phyloP scores from a whole-genome alignment of 2,329 filamentous ascomycete genomes.

The Myriosclerotinia curreyana region DNA sequence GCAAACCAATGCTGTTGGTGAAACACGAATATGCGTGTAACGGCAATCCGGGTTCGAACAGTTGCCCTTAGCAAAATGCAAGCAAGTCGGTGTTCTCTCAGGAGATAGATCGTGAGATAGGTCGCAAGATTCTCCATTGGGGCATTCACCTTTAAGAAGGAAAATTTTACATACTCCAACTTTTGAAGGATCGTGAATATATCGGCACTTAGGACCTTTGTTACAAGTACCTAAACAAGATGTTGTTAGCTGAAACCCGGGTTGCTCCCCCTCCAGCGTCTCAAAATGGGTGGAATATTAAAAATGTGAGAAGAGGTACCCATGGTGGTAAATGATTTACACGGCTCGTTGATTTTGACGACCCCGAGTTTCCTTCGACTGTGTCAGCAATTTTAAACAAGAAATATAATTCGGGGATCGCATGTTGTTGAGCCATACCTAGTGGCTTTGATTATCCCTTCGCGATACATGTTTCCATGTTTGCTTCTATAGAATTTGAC shows the following conservation, averaged over 20 bases:
- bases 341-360: constrained; percentile 67
- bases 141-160: constrained; percentile 75
- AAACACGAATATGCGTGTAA: constrained; percentile 80
- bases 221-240: constrained; percentile 70
- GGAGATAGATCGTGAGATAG: constrained; percentile 83
- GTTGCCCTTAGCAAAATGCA: constrained; percentile 86
- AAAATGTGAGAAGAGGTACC: constrained; percentile 51
- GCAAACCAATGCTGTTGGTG: constrained; percentile 76
- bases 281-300: constrained; percentile 32
- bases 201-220: constrained; percentile 76
- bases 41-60: constrained; percentile 84
- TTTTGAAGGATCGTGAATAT: constrained; percentile 78
- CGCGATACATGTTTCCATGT: constrained; percentile 79
- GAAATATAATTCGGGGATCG: constrained; percentile 16
- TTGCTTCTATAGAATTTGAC: constrained; percentile 84
- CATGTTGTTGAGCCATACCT: constrained; percentile 55
- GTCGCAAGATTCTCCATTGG: constrained; percentile 76
- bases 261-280: constrained; percentile 29
- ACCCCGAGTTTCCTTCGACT: constrained; percentile 42
- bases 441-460: constrained; percentile 70
- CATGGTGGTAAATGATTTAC: constrained; percentile 68
- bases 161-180: constrained; percentile 89
- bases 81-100: constrained; percentile 80
- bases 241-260: constrained; percentile 37
- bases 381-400: constrained; percentile 38